Evolutionary conservation across 768 basidiomycete species (phyloP).

Genomic region (Tulasnella sp.): DNA sequence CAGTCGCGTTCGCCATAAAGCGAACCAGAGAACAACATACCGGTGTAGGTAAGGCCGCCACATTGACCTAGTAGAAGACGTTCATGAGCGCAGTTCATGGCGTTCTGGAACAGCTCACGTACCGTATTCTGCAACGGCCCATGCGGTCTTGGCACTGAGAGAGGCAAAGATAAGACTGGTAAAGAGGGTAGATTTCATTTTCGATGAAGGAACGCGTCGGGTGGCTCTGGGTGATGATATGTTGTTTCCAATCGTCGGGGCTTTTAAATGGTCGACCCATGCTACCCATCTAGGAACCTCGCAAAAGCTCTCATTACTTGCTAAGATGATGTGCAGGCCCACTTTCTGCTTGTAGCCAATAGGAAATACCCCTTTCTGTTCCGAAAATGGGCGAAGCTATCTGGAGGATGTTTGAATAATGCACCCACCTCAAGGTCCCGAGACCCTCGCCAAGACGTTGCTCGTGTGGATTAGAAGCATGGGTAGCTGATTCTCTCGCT

Average conservation of each 20-base stretch:
- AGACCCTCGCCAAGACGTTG: not conserved
- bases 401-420: too few species aligned
- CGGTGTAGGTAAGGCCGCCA: not conserved
- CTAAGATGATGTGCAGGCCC: too few species aligned
- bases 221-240: too few species aligned
- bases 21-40: not conserved
- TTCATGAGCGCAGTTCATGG: not conserved
- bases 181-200: not conserved
- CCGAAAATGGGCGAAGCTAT: too few species aligned
- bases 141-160: not conserved
- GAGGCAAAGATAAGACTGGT: not conserved
- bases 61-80: not conserved
- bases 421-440: not conserved
- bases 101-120: not conserved
- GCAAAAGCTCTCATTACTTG: too few species aligned
- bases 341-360: too few species aligned
- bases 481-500: too few species aligned
- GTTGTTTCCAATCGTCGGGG: too few species aligned
- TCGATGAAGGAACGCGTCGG: too few species aligned
- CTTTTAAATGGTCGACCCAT: too few species aligned
- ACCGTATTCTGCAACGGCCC: not conserved
- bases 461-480: not conserved
- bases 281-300: too few species aligned
- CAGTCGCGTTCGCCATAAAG: not conserved
- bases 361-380: too few species aligned